These are phyloP conservation scores for Trichoderma polysporum DNA, from an alignment of 2,329 filamentous ascomycete species.

Conservation along the genomic window DNA sequence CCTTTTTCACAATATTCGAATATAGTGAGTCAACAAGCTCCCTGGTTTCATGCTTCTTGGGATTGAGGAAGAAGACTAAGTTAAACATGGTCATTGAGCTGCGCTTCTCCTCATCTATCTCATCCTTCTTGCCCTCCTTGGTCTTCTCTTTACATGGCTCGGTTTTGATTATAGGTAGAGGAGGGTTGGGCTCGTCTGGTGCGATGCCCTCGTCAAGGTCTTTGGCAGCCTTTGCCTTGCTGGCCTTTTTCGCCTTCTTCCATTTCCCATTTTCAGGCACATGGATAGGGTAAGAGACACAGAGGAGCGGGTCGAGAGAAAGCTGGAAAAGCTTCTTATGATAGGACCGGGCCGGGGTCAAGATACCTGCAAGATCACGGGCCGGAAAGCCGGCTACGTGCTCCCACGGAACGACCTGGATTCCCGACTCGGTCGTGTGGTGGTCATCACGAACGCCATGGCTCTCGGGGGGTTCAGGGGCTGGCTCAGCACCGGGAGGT, in stretches of 20 bases:
- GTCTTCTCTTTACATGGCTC: slow-evolving; percentile 25
- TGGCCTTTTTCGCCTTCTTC: slow-evolving; percentile 64
- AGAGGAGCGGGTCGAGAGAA: slow-evolving; percentile 74
- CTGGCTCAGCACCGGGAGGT: slow-evolving; percentile 34
- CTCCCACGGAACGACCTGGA: slow-evolving; percentile 66
- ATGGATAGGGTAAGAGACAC: slow-evolving; percentile 81
- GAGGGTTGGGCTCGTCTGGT: slow-evolving; percentile 28
- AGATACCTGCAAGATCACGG: slow-evolving; percentile 75
- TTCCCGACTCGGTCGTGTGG: slow-evolving; percentile 54
- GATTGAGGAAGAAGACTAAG: slow-evolving; percentile 86
- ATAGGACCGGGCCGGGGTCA: slow-evolving; percentile 73
- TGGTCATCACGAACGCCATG: slow-evolving; percentile 56
- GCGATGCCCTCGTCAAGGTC: slow-evolving; percentile 35
- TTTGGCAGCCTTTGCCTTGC: slow-evolving; percentile 37
- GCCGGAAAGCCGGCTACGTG: slow-evolving; percentile 70
- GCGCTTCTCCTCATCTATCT: slow-evolving; percentile 59
- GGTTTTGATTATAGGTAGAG: background rate
- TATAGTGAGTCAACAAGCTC: slow-evolving; percentile 75
- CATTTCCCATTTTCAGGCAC: slow-evolving; percentile 75
- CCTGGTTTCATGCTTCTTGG: slow-evolving; percentile 74
- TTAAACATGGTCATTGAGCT: slow-evolving; percentile 95
- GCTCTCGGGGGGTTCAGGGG: slow-evolving; percentile 42
- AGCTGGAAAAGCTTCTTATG: slow-evolving; percentile 83
- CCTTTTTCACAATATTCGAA: slow-evolving; percentile 84
- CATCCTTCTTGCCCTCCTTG: slow-evolving; percentile 44